phyloP scores from a whole-genome alignment of 768 basidiomycete species.

The Agrocybe praecox region DNA sequence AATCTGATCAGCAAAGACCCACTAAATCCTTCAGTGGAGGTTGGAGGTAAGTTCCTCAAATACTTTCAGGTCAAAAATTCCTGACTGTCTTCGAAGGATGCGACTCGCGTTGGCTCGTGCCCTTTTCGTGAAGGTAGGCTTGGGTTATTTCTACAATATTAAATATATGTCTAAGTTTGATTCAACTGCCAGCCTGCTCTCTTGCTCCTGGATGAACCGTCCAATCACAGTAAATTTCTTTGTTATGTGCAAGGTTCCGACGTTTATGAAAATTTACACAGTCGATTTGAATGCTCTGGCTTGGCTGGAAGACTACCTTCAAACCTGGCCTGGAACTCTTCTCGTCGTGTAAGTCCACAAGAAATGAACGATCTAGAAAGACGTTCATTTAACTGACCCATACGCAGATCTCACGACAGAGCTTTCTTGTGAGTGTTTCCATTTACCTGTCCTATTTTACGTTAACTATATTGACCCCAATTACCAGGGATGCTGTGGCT shows the following conservation, averaged over 20 bases:
- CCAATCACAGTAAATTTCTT: conserved; percentile 81
- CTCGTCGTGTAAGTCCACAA: conserved; percentile 77
- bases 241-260: background rate
- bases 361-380: background rate
- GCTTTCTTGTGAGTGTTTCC: conserved; percentile 74
- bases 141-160: background rate
- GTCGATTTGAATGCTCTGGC: conserved; percentile 95
- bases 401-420: conserved; percentile 88
- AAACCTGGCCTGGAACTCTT: conserved; percentile 91
- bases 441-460: background rate
- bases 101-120: conserved; percentile 93
- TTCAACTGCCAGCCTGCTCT: conserved; percentile 56
- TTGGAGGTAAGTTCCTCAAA: conserved; percentile 65
- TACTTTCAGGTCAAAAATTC: background rate
- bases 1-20: conserved; percentile 80
- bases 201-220: conserved; percentile 89
- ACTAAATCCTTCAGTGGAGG: conserved; percentile 94
- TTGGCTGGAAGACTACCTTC: conserved; percentile 96
- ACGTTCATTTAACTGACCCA: background rate
- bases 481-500: conserved; percentile 82
- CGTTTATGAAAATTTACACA: conserved; percentile 24
- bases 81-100: conserved; percentile 60
- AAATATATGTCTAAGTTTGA: background rate
- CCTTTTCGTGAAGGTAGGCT: conserved; percentile 85
- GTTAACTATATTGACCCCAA: background rate